These are phyloP conservation scores for Blumeria graminis DNA, from an alignment of 2,329 filamentous ascomycete species.

Conservation along the genomic window DNA sequence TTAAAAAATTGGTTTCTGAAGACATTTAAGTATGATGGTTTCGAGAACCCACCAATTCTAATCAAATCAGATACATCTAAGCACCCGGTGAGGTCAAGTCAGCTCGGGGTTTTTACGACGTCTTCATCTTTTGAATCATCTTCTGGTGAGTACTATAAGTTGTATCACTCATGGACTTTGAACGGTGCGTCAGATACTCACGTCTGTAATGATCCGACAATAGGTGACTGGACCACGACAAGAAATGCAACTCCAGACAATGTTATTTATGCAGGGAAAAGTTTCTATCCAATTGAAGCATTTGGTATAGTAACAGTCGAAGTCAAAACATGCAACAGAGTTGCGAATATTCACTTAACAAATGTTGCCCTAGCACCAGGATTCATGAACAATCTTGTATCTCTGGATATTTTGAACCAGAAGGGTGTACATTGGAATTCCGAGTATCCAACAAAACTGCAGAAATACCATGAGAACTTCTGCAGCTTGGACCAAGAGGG, in stretches of 20 bases:
- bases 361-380: background rate
- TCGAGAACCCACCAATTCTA: background rate
- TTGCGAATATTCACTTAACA: background rate
- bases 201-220: too few species aligned
- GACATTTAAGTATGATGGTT: too few species aligned
- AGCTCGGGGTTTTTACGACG: background rate
- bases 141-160: too few species aligned
- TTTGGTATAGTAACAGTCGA: background rate
- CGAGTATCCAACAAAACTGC: too few species aligned
- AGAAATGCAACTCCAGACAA: background rate
- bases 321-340: background rate
- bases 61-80: too few species aligned
- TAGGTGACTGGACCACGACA: background rate
- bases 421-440: too few species aligned
- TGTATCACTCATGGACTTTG: too few species aligned
- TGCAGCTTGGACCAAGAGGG: too few species aligned
- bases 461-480: too few species aligned
- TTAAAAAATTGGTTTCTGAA: background rate
- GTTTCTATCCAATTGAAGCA: background rate
- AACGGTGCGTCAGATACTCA: too few species aligned
- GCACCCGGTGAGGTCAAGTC: background rate
- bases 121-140: background rate
- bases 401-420: too few species aligned
- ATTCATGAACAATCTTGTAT: background rate
- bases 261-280: background rate